Conservation (phyloP, 192 early-diverging fungal species). For the Cetraspora pellucida region DNA sequence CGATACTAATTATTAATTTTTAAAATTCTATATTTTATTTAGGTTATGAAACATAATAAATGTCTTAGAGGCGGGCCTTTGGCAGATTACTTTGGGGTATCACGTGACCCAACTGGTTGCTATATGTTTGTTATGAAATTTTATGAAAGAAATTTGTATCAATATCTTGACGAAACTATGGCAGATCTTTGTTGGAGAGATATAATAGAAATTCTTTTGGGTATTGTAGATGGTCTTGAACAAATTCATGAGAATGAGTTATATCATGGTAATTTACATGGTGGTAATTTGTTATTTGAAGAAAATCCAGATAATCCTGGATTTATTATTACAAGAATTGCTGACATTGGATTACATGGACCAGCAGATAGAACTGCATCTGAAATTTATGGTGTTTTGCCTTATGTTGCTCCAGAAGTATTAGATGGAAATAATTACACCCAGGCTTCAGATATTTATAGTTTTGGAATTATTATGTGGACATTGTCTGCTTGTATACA, state of each 20-base stretch:
- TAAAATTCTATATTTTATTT: neutral
- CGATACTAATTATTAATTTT: neutral
- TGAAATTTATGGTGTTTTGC: slow-evolving; percentile 37
- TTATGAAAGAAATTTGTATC: neutral
- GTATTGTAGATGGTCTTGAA: neutral
- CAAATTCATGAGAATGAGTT: neutral
- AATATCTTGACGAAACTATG: neutral
- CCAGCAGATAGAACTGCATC: neutral
- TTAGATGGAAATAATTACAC: neutral
- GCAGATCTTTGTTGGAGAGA: neutral
- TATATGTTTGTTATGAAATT: slow-evolving; percentile 19
- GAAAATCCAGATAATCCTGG: neutral
- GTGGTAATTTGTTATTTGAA: slow-evolving; percentile 16
- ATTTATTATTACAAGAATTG: neutral
- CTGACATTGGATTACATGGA: slow-evolving; percentile 16
- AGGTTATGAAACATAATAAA: neutral
- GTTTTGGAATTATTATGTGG: slow-evolving; percentile 51
- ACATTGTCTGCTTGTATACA: slow-evolving; percentile 42
- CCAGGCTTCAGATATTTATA: slow-evolving; percentile 40
- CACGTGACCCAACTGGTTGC: neutral
- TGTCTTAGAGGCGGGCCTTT: neutral
- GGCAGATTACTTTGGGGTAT: slow-evolving; percentile 1
- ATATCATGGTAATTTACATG: slow-evolving; percentile 9
- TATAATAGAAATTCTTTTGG: neutral
- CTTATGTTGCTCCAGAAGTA: slow-evolving; percentile 42